Percentiles rank a stretch among this genome's conserved stretches.
Evolutionary conservation across 495 filamentous ascomycete genomes (phyloP).

Genomic region (Trichoderma orchidacearum): DNA sequence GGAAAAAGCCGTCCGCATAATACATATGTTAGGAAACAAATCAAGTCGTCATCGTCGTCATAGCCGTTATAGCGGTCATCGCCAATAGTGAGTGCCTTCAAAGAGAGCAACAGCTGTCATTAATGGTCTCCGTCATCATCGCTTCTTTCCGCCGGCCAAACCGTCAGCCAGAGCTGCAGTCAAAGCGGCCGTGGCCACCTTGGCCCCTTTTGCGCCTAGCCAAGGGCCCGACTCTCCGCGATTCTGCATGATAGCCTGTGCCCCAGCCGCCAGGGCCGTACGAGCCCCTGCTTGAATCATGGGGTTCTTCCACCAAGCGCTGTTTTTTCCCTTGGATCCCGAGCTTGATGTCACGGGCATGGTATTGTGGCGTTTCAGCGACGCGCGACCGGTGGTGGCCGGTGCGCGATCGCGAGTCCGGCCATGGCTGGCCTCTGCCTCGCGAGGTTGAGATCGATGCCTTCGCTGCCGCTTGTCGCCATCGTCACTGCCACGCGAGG

Average conservation of each 20-base stretch:
- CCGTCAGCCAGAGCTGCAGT: background rate
- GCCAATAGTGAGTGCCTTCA: too few relatives aligned
- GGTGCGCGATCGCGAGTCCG: background rate
- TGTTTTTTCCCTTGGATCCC: background rate
- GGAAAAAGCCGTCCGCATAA: background rate
- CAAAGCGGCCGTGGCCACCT: background rate
- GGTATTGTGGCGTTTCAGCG: background rate
- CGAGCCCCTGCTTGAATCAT: background rate
- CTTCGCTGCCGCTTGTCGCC: background rate
- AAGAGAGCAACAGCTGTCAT: too few relatives aligned
- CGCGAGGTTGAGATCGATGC: background rate
- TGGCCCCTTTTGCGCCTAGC: slow-evolving; percentile 1
- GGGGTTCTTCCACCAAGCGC: slow-evolving; percentile 1
- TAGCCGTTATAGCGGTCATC: too few relatives aligned
- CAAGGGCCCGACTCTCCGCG: background rate
- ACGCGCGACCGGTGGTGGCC: background rate
- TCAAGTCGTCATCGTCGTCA: background rate
- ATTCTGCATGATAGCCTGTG: background rate
- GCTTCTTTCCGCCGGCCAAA: background rate
- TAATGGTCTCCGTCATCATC: background rate
- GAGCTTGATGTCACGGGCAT: background rate
- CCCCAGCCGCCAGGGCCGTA: background rate
- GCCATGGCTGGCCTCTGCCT: background rate
- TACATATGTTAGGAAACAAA: background rate
- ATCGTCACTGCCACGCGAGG: background rate